Evolutionary conservation across 495 filamentous ascomycete genomes (phyloP).

Genomic region (Melanomma pulvis-pyrius): DNA sequence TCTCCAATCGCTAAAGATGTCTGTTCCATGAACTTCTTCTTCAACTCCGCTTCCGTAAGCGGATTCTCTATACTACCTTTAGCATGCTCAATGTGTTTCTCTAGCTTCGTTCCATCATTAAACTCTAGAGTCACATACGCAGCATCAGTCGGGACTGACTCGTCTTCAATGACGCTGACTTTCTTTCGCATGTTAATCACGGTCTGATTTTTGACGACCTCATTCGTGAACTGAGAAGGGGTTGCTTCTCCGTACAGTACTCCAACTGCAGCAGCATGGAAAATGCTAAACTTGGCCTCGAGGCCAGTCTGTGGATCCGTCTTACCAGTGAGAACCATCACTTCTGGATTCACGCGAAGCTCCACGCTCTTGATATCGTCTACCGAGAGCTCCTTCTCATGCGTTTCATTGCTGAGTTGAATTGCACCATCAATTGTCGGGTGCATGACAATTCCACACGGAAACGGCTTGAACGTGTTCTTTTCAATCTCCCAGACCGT

Average conservation of each 20-base stretch:
- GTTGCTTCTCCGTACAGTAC: slow-evolving; percentile 56
- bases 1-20: too few species aligned
- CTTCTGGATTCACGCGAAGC: slow-evolving; percentile 54
- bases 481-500: slow-evolving; percentile 54
- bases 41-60: too few species aligned
- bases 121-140: slow-evolving; percentile 47
- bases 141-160: slow-evolving; percentile 50
- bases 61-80: too few species aligned
- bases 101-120: slow-evolving; percentile 43
- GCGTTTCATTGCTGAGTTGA: slow-evolving; percentile 49
- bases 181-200: slow-evolving; percentile 49
- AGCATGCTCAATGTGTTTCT: slow-evolving; percentile 54
- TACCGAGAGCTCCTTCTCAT: slow-evolving; percentile 34
- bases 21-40: too few species aligned
- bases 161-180: slow-evolving; percentile 49
- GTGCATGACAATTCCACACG: slow-evolving; percentile 61
- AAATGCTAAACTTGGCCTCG: slow-evolving; percentile 59
- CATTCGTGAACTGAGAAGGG: slow-evolving; percentile 54
- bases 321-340: slow-evolving; percentile 58
- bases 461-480: slow-evolving; percentile 61
- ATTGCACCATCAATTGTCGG: slow-evolving; percentile 57
- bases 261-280: slow-evolving; percentile 55
- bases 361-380: slow-evolving; percentile 43
- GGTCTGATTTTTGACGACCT: slow-evolving; percentile 46
- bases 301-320: slow-evolving; percentile 53